Base-by-base conservation (phyloP, 768 basidiomycete genomes). In the Pleurotus pulmonarius region DNA sequence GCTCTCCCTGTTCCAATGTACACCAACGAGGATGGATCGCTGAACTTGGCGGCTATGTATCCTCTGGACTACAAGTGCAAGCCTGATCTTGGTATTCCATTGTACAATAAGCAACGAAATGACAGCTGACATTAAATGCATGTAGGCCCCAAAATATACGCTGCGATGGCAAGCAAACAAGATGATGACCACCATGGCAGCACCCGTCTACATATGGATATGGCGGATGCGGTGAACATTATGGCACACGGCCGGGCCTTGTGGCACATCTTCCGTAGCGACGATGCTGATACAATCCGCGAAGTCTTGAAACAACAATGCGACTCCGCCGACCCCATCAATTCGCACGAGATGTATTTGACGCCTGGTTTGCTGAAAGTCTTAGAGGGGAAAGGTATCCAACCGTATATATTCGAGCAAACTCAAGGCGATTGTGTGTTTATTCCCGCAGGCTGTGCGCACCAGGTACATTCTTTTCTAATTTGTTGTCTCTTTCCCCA, bases 61-160 rank as follows among this genome's bases (percentile, higher is more conserved):
- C 43, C 43, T n/a, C 20, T 44, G 43, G 20, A 44, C 20, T 44
- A 44, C 2, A 5, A 20, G 43, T 44, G n/a, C 43, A n/a, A 44
- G 15, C 43, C 43, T n/a, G 43, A 44, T 44, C n/a, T 44, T 20
- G 43, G 43, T 44, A 44, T n/a, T n/a, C 43, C 8, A 44, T n/a
- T 44, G 2, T 20, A 11, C 20, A n/a, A 5, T 9, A n/a, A 8
- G 5, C 9, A n/a, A 44, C 20, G 9, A 0, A 5, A 44, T 2
- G 60, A 56, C 67, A 29, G 29, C 29, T 29, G 29, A 29, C 26
- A 29, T 29, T 9, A 29, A 29, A 29, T 29, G 29, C 9, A 8
- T 29, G n/a, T 44, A 77, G 85, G 86, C 5, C 87, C 87, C 1
- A 89, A 88, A 67, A 79, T 87, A 83, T 89, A 89, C 66, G 86